phyloP scores from a whole-genome alignment of 2,329 filamentous ascomycete species.

The Epichloe uncinata region DNA sequence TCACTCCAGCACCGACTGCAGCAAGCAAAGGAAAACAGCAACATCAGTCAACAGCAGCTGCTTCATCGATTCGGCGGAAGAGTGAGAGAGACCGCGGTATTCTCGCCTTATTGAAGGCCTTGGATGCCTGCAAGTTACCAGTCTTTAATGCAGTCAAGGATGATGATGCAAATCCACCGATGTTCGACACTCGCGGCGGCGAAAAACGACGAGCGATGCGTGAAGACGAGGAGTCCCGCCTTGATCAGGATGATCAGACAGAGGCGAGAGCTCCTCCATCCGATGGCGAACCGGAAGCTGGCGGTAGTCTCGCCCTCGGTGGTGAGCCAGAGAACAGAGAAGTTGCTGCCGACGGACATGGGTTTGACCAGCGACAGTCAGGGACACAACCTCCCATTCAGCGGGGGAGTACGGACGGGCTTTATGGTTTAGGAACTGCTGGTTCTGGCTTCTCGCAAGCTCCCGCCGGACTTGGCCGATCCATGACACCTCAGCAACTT shows the following conservation, averaged over 20 bases:
- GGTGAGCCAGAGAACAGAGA: slow-evolving; percentile 83
- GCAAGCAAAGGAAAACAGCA: slow-evolving; percentile 8
- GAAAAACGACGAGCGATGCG: slow-evolving; percentile 67
- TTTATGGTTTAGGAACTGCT: slow-evolving; percentile 40
- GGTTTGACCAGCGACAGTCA: slow-evolving; percentile 46
- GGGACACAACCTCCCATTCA: slow-evolving; percentile 69
- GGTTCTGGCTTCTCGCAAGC: slow-evolving; percentile 35
- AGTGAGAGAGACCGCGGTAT: slow-evolving; percentile 16
- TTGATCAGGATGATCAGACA: slow-evolving; percentile 35
- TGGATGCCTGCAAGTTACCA: slow-evolving; percentile 24
- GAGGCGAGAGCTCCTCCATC: slow-evolving; percentile 30
- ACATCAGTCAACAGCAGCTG: slow-evolving; percentile 4
- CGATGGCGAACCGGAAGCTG: slow-evolving; percentile 70
- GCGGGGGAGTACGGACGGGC: slow-evolving; percentile 39
- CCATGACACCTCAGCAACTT: slow-evolving; percentile 70
- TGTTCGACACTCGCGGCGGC: slow-evolving; percentile 75
- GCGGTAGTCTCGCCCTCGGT: slow-evolving; percentile 73
- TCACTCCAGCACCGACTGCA: slow-evolving; percentile 14
- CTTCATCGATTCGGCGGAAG: not conserved
- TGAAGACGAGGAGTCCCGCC: slow-evolving; percentile 51
- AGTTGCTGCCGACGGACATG: slow-evolving; percentile 33
- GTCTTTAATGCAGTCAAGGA: slow-evolving; percentile 5
- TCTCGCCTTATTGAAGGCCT: slow-evolving; percentile 22
- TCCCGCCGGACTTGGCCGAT: slow-evolving; percentile 45
- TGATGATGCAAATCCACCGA: slow-evolving; percentile 39